Evolutionary conservation across 1,284 basidiomycete genomes (phyloP), one percentile per base, ranked within the genome.

Genomic region (Trametes polyzona): DNA sequence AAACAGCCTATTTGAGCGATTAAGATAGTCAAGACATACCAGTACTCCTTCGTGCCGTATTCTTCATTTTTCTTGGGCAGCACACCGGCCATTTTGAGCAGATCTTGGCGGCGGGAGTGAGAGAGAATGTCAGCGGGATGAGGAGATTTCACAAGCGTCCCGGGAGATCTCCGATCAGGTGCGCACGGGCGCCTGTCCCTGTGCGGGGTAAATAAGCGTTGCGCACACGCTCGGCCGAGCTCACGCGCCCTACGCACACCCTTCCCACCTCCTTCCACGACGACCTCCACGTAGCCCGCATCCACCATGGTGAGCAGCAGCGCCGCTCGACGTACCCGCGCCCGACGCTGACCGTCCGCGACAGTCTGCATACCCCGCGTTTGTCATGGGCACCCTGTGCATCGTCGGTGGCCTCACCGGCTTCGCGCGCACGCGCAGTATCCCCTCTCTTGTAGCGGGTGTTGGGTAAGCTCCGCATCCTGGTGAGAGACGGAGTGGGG

Each of bases 401-500:
- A 76, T 90, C 62, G 78, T 90, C 40, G 92, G 92, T 26, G 92
- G 92, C 30, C 61, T 90, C 47, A 86, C 86, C 39, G 90, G 90
- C 32, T 92, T 83, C 62, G 81, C 76, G 16, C 78, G 82, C 62
- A 89, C 85, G 54, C 81, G 85, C 24, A 92, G 90, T 35, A 77
- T 92, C 30, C 91, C 91, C 8, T 94, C 92, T 7, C 71, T 95
- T 35, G 84, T 92, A 8, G 93, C 92, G 55, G 92, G 92, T 40
- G 80, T 91, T 35, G 80, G 88, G 89, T 89, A 66, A 43, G 81
- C 2, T 17, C 29, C 14, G 33, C 35, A 12, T n/a, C 5, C 12
- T 24, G 59, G 32, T 44, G 35, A 42, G n/a, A 19, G 42, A 3
- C 43, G 10, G 35, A 21, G 23, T 37, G 50, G 8, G 11, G 16